A percentile compares a stretch with the other conserved stretches of the same genome.
Evolutionary conservation across 352 stramenopile species (phyloP).

Genomic region (Phytopythium vexans): DNA sequence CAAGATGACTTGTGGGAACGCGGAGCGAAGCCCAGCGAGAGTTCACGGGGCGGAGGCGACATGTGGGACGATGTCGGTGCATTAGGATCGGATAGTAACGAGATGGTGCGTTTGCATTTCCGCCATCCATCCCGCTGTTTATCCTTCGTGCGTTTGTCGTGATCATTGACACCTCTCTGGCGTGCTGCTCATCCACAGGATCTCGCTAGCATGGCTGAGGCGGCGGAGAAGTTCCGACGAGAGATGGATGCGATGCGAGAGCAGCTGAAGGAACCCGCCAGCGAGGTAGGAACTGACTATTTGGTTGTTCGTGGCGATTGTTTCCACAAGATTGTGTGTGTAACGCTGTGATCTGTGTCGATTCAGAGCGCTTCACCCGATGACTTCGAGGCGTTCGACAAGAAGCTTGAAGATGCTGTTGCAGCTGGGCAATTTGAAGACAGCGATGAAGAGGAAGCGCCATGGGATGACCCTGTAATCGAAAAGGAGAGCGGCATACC

Average conservation of each 20-base stretch:
- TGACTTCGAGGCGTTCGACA: constrained; percentile 74
- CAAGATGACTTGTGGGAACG: constrained; percentile 57
- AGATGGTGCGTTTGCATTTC: constrained; percentile 39
- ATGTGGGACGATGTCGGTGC: constrained; percentile 81
- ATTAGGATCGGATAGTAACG: constrained; percentile 39
- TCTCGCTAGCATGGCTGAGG: constrained; percentile 73
- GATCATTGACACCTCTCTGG: constrained; percentile 4
- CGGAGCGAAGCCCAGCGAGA: constrained; percentile 34
- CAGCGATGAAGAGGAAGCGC: constrained; percentile 60
- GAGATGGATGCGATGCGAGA: constrained; percentile 85
- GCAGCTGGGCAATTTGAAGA: constrained; percentile 81
- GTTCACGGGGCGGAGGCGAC: constrained; percentile 35
- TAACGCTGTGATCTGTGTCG: background rate
- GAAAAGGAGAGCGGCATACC: constrained; percentile 16
- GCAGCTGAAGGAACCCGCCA: constrained; percentile 30
- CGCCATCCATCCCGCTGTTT: background rate
- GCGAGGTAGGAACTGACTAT: constrained; percentile 1
- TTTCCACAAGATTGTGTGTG: background rate
- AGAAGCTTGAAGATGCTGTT: constrained; percentile 73
- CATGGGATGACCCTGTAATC: constrained; percentile 51
- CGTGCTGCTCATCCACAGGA: constrained; percentile 37
- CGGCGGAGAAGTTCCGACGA: constrained; percentile 76
- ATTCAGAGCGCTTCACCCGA: constrained; percentile 3
- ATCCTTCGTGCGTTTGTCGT: background rate
- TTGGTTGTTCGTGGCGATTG: too few species aligned